Evolutionary conservation across 1,284 basidiomycete genomes (phyloP).

Genomic region (Boletellus deceptivus): DNA sequence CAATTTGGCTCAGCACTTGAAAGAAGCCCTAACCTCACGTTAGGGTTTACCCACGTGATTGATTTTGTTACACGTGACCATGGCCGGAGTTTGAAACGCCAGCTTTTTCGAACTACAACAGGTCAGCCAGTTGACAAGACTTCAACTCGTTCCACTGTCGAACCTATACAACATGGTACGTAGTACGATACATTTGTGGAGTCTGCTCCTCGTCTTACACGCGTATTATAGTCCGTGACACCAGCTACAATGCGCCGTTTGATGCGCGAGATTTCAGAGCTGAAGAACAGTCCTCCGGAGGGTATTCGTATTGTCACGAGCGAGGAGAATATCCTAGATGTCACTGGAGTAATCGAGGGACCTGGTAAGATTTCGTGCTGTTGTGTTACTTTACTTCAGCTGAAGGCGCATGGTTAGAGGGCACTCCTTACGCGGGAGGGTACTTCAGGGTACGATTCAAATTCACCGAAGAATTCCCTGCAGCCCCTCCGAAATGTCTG

Average conservation of each 20-base stretch:
- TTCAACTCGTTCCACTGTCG: slow-evolving; percentile 7
- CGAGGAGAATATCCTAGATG: slow-evolving; percentile 83
- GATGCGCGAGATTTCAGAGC: slow-evolving; percentile 79
- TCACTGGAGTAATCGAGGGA: slow-evolving; percentile 77
- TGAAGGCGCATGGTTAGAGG: slow-evolving; percentile 48
- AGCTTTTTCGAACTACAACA: slow-evolving; percentile 26
- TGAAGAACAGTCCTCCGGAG: slow-evolving; percentile 80
- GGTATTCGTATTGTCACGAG: slow-evolving; percentile 82
- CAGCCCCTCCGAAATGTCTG: slow-evolving; percentile 89
- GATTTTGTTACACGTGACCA: slow-evolving; percentile 31
- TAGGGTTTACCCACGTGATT: slow-evolving; percentile 26
- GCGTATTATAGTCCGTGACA: slow-evolving; percentile 37
- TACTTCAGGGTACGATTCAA: slow-evolving; percentile 87
- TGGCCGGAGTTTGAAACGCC: slow-evolving; percentile 29
- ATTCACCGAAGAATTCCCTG: slow-evolving; percentile 88
- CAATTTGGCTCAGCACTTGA: not conserved
- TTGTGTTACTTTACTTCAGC: slow-evolving; percentile 11
- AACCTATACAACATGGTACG: slow-evolving; percentile 24
- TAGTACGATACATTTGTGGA: not conserved
- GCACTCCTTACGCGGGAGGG: slow-evolving; percentile 89
- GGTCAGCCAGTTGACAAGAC: slow-evolving; percentile 18
- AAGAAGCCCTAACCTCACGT: slow-evolving; percentile 8
- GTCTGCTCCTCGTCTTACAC: not conserved
- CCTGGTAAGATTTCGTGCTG: slow-evolving; percentile 54
- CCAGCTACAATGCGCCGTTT: slow-evolving; percentile 69